phyloP scores from a whole-genome alignment of 129 eudicot genomes.

The Centella asiatica region DNA sequence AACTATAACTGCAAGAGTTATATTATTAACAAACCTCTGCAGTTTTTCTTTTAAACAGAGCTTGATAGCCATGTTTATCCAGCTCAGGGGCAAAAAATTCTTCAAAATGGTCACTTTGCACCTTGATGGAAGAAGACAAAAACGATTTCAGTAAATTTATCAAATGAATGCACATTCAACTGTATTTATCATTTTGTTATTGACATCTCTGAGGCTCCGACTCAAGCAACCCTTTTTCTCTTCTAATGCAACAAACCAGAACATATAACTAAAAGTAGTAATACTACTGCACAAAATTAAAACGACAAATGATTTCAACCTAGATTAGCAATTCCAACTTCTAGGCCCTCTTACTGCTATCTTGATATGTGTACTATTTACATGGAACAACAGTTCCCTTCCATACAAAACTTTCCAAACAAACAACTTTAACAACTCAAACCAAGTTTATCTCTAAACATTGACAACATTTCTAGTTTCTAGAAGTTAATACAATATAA shows the following conservation, averaged over 20 bases:
- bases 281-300: neutral
- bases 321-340: too few relatives aligned
- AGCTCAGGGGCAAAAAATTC: constrained; percentile 90
- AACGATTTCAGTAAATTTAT: neutral
- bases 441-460: neutral
- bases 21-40: constrained; percentile 49
- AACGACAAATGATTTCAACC: neutral
- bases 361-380: too few relatives aligned
- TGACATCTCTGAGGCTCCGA: too few relatives aligned
- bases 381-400: neutral
- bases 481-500: neutral
- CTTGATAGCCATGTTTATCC: constrained; percentile 96
- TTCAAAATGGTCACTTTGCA: constrained; percentile 87
- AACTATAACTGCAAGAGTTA: neutral
- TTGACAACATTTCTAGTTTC: neutral
- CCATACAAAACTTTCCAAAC: neutral
- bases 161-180: neutral
- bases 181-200: neutral
- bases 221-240: too few relatives aligned
- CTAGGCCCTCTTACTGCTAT: neutral
- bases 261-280: neutral
- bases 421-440: neutral
- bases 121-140: constrained; percentile 37
- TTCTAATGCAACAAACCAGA: too few relatives aligned
- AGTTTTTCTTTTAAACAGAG: constrained; percentile 75